phyloP scores from a whole-genome alignment of 176 grass and related monocot genomes.

The Oryza glaberrima region DNA sequence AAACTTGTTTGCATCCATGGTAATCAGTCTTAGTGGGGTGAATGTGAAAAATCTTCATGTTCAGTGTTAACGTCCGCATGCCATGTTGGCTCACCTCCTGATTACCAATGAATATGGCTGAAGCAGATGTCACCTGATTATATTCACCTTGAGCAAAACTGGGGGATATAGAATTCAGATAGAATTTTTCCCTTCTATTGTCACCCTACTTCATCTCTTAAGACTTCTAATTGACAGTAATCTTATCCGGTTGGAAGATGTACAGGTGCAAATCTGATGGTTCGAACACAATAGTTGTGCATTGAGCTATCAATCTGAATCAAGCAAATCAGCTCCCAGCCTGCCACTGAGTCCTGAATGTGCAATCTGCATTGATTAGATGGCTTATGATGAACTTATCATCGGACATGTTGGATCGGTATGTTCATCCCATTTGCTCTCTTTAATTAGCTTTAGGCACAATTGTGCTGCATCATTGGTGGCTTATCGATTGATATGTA shows the following conservation, averaged over 20 bases:
- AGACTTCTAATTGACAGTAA: neutral
- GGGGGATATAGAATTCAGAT: neutral
- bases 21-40: neutral
- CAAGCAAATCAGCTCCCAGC: neutral
- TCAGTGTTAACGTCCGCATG: neutral
- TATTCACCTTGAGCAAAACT: neutral
- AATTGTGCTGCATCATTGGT: conserved; percentile 9
- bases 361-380: neutral
- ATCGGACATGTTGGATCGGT: neutral
- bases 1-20: neutral
- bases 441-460: conserved; percentile 12
- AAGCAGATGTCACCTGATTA: neutral
- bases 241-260: neutral
- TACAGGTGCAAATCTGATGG: neutral
- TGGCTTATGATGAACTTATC: neutral
- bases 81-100: neutral
- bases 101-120: neutral
- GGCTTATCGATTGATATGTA: conserved; percentile 4
- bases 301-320: neutral
- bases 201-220: neutral
- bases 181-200: neutral
- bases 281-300: neutral
- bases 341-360: neutral
- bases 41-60: neutral
- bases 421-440: neutral